phyloP scores from a whole-genome alignment of 2,329 filamentous ascomycete species.

The Cladosporium austrohemisphaericum region DNA sequence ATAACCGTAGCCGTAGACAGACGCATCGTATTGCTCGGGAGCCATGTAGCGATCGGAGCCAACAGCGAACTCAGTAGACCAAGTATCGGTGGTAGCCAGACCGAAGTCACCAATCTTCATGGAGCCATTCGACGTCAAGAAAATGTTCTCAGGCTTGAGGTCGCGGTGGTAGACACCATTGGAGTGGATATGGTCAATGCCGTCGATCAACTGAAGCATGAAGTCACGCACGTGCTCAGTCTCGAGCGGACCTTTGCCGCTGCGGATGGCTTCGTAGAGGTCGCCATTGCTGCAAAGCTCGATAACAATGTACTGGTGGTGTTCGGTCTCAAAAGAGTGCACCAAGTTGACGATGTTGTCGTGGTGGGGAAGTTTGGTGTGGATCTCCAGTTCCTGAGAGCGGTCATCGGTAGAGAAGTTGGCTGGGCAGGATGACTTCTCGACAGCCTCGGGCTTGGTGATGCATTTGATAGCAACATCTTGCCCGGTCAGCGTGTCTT shows the following conservation, averaged over 20 bases:
- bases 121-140: constrained; percentile 76
- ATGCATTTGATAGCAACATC: constrained; percentile 94
- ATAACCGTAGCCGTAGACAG: constrained; percentile 68
- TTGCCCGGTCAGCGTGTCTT: constrained; percentile 70
- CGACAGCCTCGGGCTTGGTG: constrained; percentile 69
- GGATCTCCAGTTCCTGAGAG: constrained; percentile 75
- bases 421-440: constrained; percentile 46
- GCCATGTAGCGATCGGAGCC: constrained; percentile 99
- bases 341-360: constrained; percentile 92
- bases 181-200: constrained; percentile 83
- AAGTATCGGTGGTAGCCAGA: constrained; percentile 80
- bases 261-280: constrained; percentile 93
- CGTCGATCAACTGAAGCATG: constrained; percentile 90
- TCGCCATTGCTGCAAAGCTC: constrained; percentile 96
- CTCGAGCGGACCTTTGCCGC: constrained; percentile 80
- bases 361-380: constrained; percentile 73
- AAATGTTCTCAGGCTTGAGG: constrained; percentile 99
- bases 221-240: constrained; percentile 96
- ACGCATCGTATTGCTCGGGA: constrained; percentile 93
- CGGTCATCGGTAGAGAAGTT: constrained; percentile 75
- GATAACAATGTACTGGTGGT: constrained; percentile 86
- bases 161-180: constrained; percentile 94
- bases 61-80: constrained; percentile 89
- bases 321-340: constrained; percentile 84
- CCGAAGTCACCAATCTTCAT: constrained; percentile 98